Evolutionary conservation across 208 protist species (phyloP), one percentile per base, ranked within the genome.

Genomic region (Acanthamoeba healyi): DNA sequence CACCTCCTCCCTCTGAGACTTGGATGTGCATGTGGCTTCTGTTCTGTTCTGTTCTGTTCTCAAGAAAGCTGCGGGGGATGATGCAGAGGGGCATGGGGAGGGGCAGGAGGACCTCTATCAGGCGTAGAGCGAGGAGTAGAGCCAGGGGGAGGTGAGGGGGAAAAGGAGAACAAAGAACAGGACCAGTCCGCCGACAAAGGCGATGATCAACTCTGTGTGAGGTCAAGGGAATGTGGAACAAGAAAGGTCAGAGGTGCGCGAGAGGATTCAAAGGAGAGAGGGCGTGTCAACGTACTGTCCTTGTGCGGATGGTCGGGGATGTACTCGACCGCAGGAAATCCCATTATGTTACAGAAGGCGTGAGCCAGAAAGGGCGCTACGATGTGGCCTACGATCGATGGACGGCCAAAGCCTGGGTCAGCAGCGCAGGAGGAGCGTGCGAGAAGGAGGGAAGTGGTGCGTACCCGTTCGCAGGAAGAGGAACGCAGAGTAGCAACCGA

Each of bases 281-380:
- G 38, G 38, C 10, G 34, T 61, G 42, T n/a, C n/a, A 40, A 49
- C 90, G 44, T 94, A 94, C 90, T 79, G 26, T 86, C 40, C 56
- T 86, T 94, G 44, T 94, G 65, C 19, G 70, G 67, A 36, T 94
- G 90, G 46, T 14, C 5, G 26, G 90, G 90, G 26, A 94, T 94
- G n/a, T 84, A 4, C 7, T 89, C 90, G 3, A 94, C 42, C 36
- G 32, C 42, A 34, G 94, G 94, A 51, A 95, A 95, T 15, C 94
- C 94, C 94, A 95, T 95, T 46, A 95, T 95, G 44, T 95, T 95
- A 51, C 94, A 95, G 29, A 95, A 95, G 32, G 88, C 67, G 72
- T 95, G 94, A 1, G 89, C 94, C 58, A 94, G 46, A 56, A 95
- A 79, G 32, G 82, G 58, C 67, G 49, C 32, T 7, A 94, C 54